Evolutionary conservation across 2,329 filamentous ascomycete species (phyloP).

Genomic region (Remersonia thermophila): DNA sequence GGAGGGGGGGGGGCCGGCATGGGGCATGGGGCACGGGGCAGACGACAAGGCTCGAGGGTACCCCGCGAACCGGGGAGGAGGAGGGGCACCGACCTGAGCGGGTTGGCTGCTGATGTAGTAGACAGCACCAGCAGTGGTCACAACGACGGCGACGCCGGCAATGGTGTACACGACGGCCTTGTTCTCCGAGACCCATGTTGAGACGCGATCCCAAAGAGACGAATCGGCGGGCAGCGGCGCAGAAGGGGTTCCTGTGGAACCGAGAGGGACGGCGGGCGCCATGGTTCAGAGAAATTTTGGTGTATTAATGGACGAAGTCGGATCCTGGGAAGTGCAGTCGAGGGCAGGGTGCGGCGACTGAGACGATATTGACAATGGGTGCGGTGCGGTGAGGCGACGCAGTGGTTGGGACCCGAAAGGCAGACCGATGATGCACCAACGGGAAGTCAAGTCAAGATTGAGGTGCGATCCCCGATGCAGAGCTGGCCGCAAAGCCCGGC

Average conservation of each 20-base stretch:
- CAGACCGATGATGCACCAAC: conserved; percentile 11
- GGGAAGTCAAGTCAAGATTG: background rate
- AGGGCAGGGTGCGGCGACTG: conserved; percentile 3
- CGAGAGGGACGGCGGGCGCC: conserved; percentile 31
- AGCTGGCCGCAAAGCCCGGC: no score
- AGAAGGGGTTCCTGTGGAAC: conserved; percentile 31
- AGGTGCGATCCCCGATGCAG: no score
- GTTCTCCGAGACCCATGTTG: conserved; percentile 87
- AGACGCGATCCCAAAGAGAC: conserved; percentile 78
- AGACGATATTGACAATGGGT: no score
- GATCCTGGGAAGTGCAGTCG: conserved; percentile 13
- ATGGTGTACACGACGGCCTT: conserved; percentile 94
- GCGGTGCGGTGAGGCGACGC: conserved; percentile 4
- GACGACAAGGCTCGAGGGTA: no score
- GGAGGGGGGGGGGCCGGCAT: no score
- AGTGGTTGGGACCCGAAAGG: background rate
- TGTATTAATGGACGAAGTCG: conserved; percentile 13
- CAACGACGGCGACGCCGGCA: conserved; percentile 83
- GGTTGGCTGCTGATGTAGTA: conserved; percentile 67
- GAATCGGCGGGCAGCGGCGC: conserved; percentile 45
- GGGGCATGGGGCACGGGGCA: background rate
- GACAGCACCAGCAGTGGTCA: conserved; percentile 80
- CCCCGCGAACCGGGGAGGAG: no score
- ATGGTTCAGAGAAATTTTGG: conserved; percentile 26
- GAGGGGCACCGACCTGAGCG: conserved; percentile 28